Base-by-base conservation (phyloP, 2,329 filamentous ascomycete genomes). In the Xylaria sp. region DNA sequence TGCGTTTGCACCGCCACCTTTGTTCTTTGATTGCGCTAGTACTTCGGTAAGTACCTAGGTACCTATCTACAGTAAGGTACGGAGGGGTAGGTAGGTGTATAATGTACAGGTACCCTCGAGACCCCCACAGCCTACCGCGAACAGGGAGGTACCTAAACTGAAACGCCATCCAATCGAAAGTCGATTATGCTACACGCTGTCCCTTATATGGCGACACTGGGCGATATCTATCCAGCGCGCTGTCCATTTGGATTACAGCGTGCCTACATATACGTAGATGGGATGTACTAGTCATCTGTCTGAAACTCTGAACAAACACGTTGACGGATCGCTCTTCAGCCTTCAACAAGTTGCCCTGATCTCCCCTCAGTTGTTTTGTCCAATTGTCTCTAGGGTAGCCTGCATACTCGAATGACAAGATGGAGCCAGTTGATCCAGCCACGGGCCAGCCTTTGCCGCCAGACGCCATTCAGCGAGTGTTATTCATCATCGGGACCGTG, bases 401-500 rank as follows among this genome's bases (percentile, higher is more conserved):
- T 40, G 23, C 43, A 25, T n/a, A 21, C 10, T 40, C 23, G 33
- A 35, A 46, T 41, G 33, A 37, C 54, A 67, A 49, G 17, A 90
- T 90, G 88, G 83, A 87, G 70, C 78, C 82, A 57, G 80, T 87
- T 73, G 90, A 95, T 77, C 90, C 90, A 54, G 83, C 87, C 58
- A 94, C 90, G 21, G 88, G 89, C 70, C 79, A 79, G 33, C 77
- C 87, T 66, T 84, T 92, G 68, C 88, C 90, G 58, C 74, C 86
- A 54, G 90, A 91, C 73, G 90, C 92, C 70, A 94, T 96, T 78
- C 91, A 95, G 78, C 89, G 92, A 75, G 82, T 95, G 74, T 89
- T 96, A 75, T 93, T 92, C 84, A 80, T 93, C 75, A 86, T 88
- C 65, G 80, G 83, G 71, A 81, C 84, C 67, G 89, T 95, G 66